These are phyloP conservation scores for Dactylellina leptospora DNA, from an alignment of 2,329 filamentous ascomycete genomes.

Conservation along the genomic window DNA sequence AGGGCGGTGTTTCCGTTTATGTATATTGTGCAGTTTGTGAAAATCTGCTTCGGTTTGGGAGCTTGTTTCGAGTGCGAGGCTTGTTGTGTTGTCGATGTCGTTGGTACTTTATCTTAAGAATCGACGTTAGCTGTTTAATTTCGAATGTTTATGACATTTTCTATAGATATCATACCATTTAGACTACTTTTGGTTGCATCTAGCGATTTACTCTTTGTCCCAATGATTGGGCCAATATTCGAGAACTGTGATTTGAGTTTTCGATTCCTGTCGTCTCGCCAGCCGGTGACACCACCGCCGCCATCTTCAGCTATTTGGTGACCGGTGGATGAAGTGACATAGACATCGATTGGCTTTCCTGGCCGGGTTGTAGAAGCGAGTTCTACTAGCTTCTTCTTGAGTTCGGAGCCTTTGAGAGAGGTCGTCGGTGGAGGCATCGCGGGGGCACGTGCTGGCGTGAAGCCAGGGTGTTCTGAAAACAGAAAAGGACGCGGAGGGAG, in stretches of 20 bases:
- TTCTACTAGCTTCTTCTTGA: conserved; percentile 47
- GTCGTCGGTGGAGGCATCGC: conserved; percentile 37
- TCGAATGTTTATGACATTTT: not conserved
- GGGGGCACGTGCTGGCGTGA: conserved; percentile 38
- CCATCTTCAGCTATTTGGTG: conserved; percentile 46
- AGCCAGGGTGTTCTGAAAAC: not conserved
- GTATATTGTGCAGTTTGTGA: conserved; percentile 77
- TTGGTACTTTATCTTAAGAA: not conserved
- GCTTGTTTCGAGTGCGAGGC: not conserved
- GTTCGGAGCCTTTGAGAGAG: conserved; percentile 40
- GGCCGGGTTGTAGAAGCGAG: conserved; percentile 37
- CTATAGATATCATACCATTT: not conserved
- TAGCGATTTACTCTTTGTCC: conserved; percentile 15
- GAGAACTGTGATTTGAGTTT: conserved; percentile 45
- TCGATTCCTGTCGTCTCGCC: conserved; percentile 40
- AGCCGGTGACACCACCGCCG: conserved; percentile 33
- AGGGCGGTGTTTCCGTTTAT: conserved; percentile 83
- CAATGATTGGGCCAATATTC: conserved; percentile 23
- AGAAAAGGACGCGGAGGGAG: not conserved
- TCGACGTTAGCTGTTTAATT: not conserved
- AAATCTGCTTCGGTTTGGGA: conserved; percentile 64
- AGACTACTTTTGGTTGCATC: too few relatives aligned
- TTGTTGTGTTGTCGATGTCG: conserved; percentile 42
- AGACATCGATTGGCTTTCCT: conserved; percentile 32
- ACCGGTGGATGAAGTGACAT: conserved; percentile 46